Evolutionary conservation across 768 basidiomycete species (phyloP).

Genomic region (Boletus speciosus): DNA sequence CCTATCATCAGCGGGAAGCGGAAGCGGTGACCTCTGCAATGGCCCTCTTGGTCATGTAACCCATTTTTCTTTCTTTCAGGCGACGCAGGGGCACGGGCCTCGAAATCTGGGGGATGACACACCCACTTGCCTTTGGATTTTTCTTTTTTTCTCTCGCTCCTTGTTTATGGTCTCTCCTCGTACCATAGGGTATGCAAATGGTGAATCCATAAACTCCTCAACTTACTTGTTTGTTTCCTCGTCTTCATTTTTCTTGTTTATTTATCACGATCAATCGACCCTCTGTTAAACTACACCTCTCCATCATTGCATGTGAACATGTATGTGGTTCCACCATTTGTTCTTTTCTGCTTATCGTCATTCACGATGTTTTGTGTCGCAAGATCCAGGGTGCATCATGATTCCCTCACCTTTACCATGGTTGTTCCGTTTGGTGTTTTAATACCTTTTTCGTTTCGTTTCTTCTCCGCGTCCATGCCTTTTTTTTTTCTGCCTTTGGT

Average conservation of each 20-base stretch:
- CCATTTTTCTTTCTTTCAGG: too few species aligned
- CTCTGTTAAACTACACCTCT: neutral
- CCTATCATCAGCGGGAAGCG: conserved; percentile 23
- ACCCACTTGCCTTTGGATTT: neutral
- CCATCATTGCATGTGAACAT: neutral
- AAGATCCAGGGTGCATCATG: neutral
- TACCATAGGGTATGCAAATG: conserved; percentile 12
- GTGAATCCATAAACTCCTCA: neutral
- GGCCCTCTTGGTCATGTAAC: neutral
- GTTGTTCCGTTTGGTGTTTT: neutral
- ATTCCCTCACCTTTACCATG: neutral
- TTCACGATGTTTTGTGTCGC: neutral
- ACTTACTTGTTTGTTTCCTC: neutral
- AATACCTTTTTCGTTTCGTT: neutral
- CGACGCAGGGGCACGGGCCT: neutral
- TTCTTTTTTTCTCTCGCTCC: neutral
- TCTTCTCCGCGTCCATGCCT: neutral
- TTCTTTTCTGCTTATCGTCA: too few species aligned
- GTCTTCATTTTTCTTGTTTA: neutral
- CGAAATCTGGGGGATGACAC: neutral
- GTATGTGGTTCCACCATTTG: neutral
- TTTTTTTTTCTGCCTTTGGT: too few species aligned
- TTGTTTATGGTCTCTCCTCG: neutral
- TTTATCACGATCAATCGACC: conserved; percentile 4
- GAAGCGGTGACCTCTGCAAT: conserved; percentile 14